A percentile compares a stretch with the other conserved stretches of the same genome.
phyloP scores from a whole-genome alignment of 495 filamentous ascomycete genomes.

The Lineolata rhizophorae region DNA sequence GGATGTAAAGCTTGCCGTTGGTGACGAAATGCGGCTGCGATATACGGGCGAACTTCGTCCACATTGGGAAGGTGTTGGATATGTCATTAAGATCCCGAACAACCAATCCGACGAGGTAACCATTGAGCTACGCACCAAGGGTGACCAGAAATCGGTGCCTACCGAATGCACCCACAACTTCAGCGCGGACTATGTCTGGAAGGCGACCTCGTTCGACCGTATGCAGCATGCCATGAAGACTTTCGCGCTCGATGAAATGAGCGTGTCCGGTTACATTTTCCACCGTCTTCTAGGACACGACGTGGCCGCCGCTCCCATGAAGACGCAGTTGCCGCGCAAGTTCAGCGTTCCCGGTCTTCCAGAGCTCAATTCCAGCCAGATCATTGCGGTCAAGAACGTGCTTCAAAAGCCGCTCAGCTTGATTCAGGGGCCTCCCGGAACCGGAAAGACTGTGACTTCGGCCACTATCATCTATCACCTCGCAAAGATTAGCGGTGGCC shows the following conservation, averaged over 20 bases:
- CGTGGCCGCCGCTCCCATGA: slow-evolving; percentile 88
- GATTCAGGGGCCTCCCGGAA: slow-evolving; percentile 93
- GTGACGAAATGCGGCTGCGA: slow-evolving; percentile 93
- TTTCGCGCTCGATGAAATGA: slow-evolving; percentile 95
- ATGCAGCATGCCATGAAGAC: slow-evolving; percentile 99
- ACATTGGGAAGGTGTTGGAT: slow-evolving; percentile 95
- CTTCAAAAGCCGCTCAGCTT: slow-evolving; percentile 80
- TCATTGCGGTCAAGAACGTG: slow-evolving; percentile 91
- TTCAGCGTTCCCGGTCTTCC: slow-evolving; percentile 91
- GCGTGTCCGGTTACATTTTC: slow-evolving; percentile 96
- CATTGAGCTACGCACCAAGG: slow-evolving; percentile 76
- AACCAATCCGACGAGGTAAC: slow-evolving; percentile 98
- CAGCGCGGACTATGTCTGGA: slow-evolving; percentile 98
- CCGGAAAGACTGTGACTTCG: slow-evolving; percentile 97
- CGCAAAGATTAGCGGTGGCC: slow-evolving; percentile 82
- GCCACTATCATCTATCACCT: slow-evolving; percentile 97
- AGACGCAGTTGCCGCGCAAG: slow-evolving; percentile 88
- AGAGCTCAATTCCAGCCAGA: slow-evolving; percentile 88
- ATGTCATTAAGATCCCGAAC: slow-evolving; percentile 98
- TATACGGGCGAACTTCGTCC: slow-evolving; percentile 89
- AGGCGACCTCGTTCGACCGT: slow-evolving; percentile 94
- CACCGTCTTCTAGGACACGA: slow-evolving; percentile 93
- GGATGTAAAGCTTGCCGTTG: slow-evolving; percentile 93
- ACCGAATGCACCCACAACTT: slow-evolving; percentile 98
- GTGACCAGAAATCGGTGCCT: slow-evolving; percentile 81